Evolutionary conservation across 2,329 filamentous ascomycete genomes (phyloP).

Genomic region (Pseudovirgaria hyperparasitica): DNA sequence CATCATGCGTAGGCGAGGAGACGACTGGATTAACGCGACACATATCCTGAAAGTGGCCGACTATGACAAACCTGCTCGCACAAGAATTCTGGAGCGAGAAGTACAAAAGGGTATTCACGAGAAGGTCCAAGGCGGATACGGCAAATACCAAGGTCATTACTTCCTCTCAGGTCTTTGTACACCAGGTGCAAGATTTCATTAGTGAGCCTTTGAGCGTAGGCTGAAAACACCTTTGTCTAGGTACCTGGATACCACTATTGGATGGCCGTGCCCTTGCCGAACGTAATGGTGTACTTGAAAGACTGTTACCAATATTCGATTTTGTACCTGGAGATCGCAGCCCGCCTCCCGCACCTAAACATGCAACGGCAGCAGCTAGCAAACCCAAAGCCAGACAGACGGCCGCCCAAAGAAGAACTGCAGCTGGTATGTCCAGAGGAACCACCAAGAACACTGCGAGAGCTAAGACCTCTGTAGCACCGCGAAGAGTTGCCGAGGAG

Average conservation of each 20-base stretch:
- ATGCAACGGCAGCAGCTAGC: conserved; percentile 55
- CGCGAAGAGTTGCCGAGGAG: conserved; percentile 54
- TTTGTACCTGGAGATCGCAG: conserved; percentile 74
- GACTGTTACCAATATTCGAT: conserved; percentile 78
- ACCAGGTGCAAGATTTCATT: neutral
- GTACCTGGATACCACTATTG: conserved; percentile 89
- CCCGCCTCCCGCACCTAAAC: conserved; percentile 86
- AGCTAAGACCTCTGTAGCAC: conserved; percentile 12
- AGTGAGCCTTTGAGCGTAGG: conserved; percentile 1
- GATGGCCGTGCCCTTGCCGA: conserved; percentile 71
- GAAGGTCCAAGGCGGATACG: conserved; percentile 96
- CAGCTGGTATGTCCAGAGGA: neutral
- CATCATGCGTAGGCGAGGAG: conserved; percentile 87
- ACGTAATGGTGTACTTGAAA: conserved; percentile 75
- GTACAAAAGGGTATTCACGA: conserved; percentile 95
- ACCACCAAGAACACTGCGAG: conserved; percentile 5
- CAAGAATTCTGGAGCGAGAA: conserved; percentile 87
- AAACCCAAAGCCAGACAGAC: conserved; percentile 67
- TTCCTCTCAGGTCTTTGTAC: too few relatives aligned
- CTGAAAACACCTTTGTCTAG: too few relatives aligned
- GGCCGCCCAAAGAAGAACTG: conserved; percentile 35
- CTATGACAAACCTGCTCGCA: conserved; percentile 92
- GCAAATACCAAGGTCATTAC: conserved; percentile 94
- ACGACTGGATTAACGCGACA: conserved; percentile 99
- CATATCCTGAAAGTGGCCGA: conserved; percentile 95